A percentile compares a stretch with the other conserved stretches of the same genome.
phyloP scores from a whole-genome alignment of 2,329 filamentous ascomycete genomes.

The Epichloe bromicola region DNA sequence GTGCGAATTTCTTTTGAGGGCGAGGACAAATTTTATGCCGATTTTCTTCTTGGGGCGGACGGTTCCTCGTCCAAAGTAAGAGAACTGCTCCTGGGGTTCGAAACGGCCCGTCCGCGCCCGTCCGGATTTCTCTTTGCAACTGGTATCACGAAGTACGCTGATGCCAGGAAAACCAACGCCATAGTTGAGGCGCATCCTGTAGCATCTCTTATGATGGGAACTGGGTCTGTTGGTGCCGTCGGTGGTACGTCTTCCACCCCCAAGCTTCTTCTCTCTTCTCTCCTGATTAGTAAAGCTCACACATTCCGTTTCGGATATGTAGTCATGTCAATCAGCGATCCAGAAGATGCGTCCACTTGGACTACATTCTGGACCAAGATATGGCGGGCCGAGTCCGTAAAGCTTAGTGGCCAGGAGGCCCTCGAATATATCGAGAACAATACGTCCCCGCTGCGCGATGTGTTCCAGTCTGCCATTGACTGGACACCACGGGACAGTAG shows the following conservation, averaged over 20 bases:
- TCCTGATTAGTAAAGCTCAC: neutral
- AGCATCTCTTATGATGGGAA: conserved; percentile 17
- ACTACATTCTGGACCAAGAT: conserved; percentile 24
- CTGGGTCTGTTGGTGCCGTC: conserved; percentile 14
- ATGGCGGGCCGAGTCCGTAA: conserved; percentile 16
- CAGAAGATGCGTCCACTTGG: conserved; percentile 15
- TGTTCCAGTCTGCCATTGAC: conserved; percentile 20
- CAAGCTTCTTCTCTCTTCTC: neutral
- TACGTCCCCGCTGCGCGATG: conserved; percentile 14
- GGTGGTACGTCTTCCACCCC: conserved; percentile 15
- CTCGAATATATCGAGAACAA: conserved; percentile 17
- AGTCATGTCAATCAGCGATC: conserved; percentile 12
- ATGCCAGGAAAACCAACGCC: conserved; percentile 14
- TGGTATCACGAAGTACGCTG: conserved; percentile 13
- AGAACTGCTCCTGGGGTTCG: conserved; percentile 15
- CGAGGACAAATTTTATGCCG: conserved; percentile 9
- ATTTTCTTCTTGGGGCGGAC: conserved; percentile 19
- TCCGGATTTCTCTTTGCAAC: conserved; percentile 18
- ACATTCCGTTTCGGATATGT: neutral
- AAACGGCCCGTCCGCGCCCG: conserved; percentile 13
- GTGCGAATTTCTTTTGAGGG: conserved; percentile 14
- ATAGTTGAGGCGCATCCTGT: conserved; percentile 19
- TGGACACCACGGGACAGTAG: conserved; percentile 20
- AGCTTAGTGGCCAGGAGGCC: conserved; percentile 22
- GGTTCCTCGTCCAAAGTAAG: conserved; percentile 19